These are phyloP conservation scores for Aspergillus fischeri DNA, from an alignment of 2,329 filamentous ascomycete species.

Conservation along the genomic window DNA sequence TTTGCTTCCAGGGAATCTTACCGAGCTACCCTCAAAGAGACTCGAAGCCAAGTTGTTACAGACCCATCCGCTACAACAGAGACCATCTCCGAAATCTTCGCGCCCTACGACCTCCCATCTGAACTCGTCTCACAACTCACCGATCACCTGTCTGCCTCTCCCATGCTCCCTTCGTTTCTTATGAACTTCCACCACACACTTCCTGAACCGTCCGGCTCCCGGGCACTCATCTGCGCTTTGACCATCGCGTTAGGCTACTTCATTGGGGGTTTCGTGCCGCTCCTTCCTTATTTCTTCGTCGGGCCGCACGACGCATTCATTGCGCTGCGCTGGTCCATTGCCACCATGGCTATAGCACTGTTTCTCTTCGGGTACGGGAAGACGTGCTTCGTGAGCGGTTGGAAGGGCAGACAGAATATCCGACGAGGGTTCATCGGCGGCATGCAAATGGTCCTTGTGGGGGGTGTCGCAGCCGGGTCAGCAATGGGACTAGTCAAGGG, in stretches of 20 bases:
- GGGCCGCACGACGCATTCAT: conserved; percentile 75
- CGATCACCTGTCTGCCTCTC: conserved; percentile 32
- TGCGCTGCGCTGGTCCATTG: conserved; percentile 57
- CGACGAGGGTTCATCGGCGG: conserved; percentile 32
- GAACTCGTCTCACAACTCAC: conserved; percentile 34
- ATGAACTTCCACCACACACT: conserved; percentile 42
- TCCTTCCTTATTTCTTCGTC: conserved; percentile 59
- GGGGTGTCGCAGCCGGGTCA: conserved; percentile 36
- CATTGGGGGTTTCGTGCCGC: conserved; percentile 45
- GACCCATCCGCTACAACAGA: conserved; percentile 27
- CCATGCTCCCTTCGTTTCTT: conserved; percentile 35
- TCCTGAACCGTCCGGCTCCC: conserved; percentile 35
- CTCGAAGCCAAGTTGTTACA: conserved; percentile 26
- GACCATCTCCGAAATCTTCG: conserved; percentile 36
- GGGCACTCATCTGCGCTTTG: conserved; percentile 35
- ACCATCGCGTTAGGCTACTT: conserved; percentile 41
- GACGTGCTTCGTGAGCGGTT: conserved; percentile 38
- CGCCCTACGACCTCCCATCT: conserved; percentile 36
- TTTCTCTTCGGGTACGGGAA: conserved; percentile 52
- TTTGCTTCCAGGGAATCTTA: conserved; percentile 32
- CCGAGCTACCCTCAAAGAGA: conserved; percentile 36
- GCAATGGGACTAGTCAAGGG: conserved; percentile 39
- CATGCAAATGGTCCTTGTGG: conserved; percentile 39
- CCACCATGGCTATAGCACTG: conserved; percentile 48
- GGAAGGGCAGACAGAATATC: conserved; percentile 31